These are phyloP conservation scores for Aureobasidium sp. DNA, from an alignment of 2,329 filamentous ascomycete species.

Conservation along the genomic window DNA sequence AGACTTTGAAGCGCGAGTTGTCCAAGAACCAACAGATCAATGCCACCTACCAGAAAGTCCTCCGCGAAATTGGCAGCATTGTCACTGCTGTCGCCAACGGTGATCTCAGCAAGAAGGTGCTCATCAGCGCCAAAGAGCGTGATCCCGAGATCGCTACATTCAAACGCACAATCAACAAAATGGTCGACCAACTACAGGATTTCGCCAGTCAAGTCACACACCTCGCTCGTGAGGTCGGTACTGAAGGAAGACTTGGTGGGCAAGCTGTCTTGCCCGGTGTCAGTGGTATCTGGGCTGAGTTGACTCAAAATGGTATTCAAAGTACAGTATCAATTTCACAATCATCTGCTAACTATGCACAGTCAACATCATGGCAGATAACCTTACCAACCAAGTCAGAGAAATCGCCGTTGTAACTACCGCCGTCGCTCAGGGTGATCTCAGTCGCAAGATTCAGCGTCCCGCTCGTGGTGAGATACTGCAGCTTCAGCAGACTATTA, in stretches of 20 bases:
- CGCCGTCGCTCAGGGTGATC: conserved; percentile 85
- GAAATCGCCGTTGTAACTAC: conserved; percentile 97
- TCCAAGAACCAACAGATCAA: conserved; percentile 98
- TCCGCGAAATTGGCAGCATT: conserved; percentile 94
- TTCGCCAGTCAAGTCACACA: conserved; percentile 95
- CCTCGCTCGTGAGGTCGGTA: conserved; percentile 90
- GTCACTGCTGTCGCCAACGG: conserved; percentile 93
- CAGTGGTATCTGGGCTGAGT: conserved; percentile 94
- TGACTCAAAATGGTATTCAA: conserved; percentile 56
- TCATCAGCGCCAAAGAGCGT: conserved; percentile 93
- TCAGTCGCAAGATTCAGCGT: conserved; percentile 93
- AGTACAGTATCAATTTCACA: background rate
- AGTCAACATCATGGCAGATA: conserved; percentile 99
- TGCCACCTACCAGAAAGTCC: conserved; percentile 93
- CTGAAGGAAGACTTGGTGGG: conserved; percentile 86
- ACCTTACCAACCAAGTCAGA: conserved; percentile 92
- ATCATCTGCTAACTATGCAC: conserved; percentile 21
- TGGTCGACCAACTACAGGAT: conserved; percentile 97
- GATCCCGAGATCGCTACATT: conserved; percentile 97
- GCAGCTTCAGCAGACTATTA: conserved; percentile 84
- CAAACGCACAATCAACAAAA: conserved; percentile 96
- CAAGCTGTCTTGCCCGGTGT: conserved; percentile 92
- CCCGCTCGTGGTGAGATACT: conserved; percentile 91
- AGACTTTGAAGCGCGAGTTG: conserved; percentile 82
- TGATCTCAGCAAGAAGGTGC: conserved; percentile 92